Evolutionary conservation across 306 rosid genomes (phyloP), one percentile per base, ranked within the genome.

Genomic region (Acacia confusa): DNA sequence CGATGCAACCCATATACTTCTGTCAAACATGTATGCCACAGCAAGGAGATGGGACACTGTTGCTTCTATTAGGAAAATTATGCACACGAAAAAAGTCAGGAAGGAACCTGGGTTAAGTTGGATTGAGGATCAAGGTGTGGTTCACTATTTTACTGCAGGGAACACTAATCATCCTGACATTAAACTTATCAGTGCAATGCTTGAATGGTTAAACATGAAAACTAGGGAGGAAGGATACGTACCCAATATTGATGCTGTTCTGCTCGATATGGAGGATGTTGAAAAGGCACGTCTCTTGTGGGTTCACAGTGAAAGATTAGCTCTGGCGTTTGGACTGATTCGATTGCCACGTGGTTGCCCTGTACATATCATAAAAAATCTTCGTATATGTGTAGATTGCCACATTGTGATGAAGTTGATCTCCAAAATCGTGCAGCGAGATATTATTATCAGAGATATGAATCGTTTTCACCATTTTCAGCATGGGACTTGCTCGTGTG

Each of bases 321-420:
- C 66, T 60, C 32, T 60, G 15, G 66, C 66, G 1, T 60, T 60
- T 60, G 66, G 66, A 60, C 66, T 60, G 66, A 60, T 60, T 24
- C 66, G 66, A 25, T 24, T 60, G 16, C 66, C 66, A 25, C 3
- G 17, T 24, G 66, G 66, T 25, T 60, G 32, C 25, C 66, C 66
- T 60, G 12, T 60, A 10, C 66, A 60, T 60, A 60, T 60, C 14
- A 60, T 60, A 11, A 60, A 60, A 60, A 60, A 60, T 25, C 66
- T 60, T 34, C 66, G 66, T 11, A 60, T 60, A 60, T 60, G 66
- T 60, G 66, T 60, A 60, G 66, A 60, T 25, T 60, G 66, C 34
- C 66, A 60, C 66, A 25, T 60, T 11, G 66, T 60, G 25, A 60
- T 60, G 66, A 60, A 60, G 66, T 24, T 60, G 34, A 25, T 60